These are phyloP conservation scores for Chernovozyma aurita DNA, from an alignment of 1,139 yeast genomes.

Conservation along the genomic window DNA sequence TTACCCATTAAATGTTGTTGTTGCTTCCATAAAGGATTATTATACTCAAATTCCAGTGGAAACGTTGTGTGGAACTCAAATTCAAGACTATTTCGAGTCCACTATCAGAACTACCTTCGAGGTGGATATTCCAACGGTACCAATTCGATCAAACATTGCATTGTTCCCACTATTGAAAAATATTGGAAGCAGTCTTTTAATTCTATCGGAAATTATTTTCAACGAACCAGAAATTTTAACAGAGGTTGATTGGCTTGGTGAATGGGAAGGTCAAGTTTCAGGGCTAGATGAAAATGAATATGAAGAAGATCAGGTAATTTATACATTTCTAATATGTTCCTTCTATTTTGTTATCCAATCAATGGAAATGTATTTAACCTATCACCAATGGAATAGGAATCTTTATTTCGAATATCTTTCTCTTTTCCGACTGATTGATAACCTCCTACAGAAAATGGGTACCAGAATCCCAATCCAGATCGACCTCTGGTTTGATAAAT, in stretches of 20 bases:
- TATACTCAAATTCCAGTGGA: background rate
- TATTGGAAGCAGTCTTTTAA: constrained; percentile 3
- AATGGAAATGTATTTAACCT: constrained; percentile 7
- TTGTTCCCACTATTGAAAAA: constrained; percentile 4
- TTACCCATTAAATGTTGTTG: constrained; percentile 1
- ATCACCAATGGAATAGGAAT: background rate
- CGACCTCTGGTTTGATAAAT: constrained; percentile 2
- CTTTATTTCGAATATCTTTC: background rate
- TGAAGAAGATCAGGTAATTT: background rate
- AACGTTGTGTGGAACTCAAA: background rate
- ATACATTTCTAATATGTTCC: constrained; percentile 1
- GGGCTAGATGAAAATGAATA: background rate
- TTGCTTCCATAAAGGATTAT: constrained; percentile 1
- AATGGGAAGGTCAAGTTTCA: background rate
- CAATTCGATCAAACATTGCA: constrained; percentile 8
- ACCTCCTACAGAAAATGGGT: background rate
- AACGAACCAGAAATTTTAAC: background rate
- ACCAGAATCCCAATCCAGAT: constrained; percentile 2
- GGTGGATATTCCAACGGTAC: constrained; percentile 14
- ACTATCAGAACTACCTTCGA: constrained; percentile 10
- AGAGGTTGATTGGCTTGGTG: too few species aligned
- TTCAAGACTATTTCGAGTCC: constrained; percentile 2
- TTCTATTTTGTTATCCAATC: constrained; percentile 10
- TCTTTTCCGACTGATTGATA: background rate
- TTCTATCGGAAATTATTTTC: constrained; percentile 2